These are phyloP conservation scores for Ambrosia hybrid DNA, from an alignment of 140 eudicot genomes.

Conservation along the genomic window DNA sequence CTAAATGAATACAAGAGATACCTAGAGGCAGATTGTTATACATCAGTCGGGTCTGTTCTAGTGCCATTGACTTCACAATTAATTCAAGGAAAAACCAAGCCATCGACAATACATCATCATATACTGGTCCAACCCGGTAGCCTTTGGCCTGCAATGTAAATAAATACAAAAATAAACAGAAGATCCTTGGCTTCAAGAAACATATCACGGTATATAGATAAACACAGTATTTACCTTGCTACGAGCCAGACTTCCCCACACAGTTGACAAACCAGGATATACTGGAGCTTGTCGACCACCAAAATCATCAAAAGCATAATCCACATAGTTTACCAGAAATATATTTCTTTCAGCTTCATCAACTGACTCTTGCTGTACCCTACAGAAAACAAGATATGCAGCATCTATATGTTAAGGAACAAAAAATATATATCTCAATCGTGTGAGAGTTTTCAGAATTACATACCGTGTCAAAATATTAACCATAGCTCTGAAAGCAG, in stretches of 20 bases:
- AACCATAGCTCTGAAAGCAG: constrained; percentile 99
- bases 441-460: neutral
- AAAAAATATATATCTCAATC: no score
- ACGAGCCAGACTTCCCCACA: constrained; percentile 99
- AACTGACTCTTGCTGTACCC: constrained; percentile 98
- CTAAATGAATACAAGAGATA: constrained; percentile 32
- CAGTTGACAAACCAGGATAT: constrained; percentile 98
- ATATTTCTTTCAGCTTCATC: constrained; percentile 98
- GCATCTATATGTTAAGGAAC: constrained; percentile 9
- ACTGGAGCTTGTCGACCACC: constrained; percentile 99
- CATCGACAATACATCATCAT: constrained; percentile 98
- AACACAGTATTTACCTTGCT: constrained; percentile 71
- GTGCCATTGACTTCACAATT: constrained; percentile 95
- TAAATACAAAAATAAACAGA: constrained; percentile 5
- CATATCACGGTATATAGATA: neutral
- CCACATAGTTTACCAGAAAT: constrained; percentile 89
- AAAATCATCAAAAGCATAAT: constrained; percentile 97
- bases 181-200: constrained; percentile 11
- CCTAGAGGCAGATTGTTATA: constrained; percentile 88
- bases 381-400: constrained; percentile 24
- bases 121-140: constrained; percentile 97
- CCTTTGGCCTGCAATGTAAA: constrained; percentile 81
- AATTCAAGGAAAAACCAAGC: constrained; percentile 99
- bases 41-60: constrained; percentile 89
- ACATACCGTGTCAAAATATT: constrained; percentile 90